Evolutionary conservation across 2,329 filamentous ascomycete species (phyloP).

Genomic region (Cercospora sesami): DNA sequence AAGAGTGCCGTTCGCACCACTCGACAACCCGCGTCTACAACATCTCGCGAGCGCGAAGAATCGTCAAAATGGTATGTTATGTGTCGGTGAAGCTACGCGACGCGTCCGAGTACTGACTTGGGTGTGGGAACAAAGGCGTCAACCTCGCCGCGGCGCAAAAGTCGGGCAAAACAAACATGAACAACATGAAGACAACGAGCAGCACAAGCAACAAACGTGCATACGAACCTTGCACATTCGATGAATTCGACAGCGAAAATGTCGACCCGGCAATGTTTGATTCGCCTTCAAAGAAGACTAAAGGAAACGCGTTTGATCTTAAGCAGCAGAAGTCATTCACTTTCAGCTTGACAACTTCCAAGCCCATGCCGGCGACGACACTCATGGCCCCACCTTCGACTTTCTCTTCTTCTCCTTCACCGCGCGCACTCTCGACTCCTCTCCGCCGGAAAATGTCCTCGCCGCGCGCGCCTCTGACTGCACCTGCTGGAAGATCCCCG

Average conservation of each 20-base stretch:
- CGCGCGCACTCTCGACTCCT: slow-evolving; percentile 38
- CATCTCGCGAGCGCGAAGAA: slow-evolving; percentile 75
- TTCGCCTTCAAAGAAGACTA: slow-evolving; percentile 56
- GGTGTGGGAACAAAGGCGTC: slow-evolving; percentile 20
- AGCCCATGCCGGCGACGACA: slow-evolving; percentile 20
- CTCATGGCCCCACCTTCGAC: slow-evolving; percentile 41
- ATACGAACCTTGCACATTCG: slow-evolving; percentile 45
- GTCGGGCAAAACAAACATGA: slow-evolving; percentile 21
- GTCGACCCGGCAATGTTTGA: slow-evolving; percentile 55
- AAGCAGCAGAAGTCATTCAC: slow-evolving; percentile 44
- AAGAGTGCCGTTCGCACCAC: slow-evolving; percentile 73
- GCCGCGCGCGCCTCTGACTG: slow-evolving; percentile 49
- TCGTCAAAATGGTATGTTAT: slow-evolving; percentile 61
- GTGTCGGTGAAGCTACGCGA: not conserved
- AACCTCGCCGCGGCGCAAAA: slow-evolving; percentile 20
- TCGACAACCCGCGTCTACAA: slow-evolving; percentile 69
- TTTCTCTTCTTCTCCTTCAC: slow-evolving; percentile 23
- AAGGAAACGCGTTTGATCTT: slow-evolving; percentile 42
- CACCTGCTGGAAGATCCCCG: slow-evolving; percentile 79
- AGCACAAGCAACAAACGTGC: slow-evolving; percentile 47
- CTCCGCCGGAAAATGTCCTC: slow-evolving; percentile 44
- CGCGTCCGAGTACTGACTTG: slow-evolving; percentile 12
- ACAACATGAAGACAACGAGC: slow-evolving; percentile 32
- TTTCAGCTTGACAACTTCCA: slow-evolving; percentile 30
- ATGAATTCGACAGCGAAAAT: slow-evolving; percentile 58